These are phyloP conservation scores for Funneliformis caledonium DNA, from an alignment of 371 early-diverging fungal species.

Conservation along the genomic window DNA sequence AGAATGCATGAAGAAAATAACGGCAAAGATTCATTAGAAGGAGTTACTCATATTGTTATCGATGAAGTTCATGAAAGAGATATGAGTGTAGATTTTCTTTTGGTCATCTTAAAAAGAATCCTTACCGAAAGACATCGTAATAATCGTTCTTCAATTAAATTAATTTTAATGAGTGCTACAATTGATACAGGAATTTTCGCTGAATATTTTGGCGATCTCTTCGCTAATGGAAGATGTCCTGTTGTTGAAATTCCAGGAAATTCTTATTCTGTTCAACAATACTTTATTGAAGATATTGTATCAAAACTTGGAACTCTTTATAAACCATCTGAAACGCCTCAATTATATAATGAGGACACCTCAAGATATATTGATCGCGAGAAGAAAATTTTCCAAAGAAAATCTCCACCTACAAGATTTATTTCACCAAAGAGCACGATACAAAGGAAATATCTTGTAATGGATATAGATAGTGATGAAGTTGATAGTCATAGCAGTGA, in stretches of 20 bases:
- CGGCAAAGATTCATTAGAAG: conserved; percentile 50
- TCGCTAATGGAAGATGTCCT: conserved; percentile 51
- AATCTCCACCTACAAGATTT: conserved; percentile 42
- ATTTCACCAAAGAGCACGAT: neutral
- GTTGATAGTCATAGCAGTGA: conserved; percentile 46
- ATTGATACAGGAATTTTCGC: conserved; percentile 61
- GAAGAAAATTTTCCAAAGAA: conserved; percentile 41
- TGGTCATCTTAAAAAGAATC: conserved; percentile 56
- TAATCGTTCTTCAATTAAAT: conserved; percentile 46
- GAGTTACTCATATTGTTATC: conserved; percentile 62
- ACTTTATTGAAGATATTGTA: conserved; percentile 68
- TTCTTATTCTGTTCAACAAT: conserved; percentile 66
- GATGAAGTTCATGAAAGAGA: conserved; percentile 77
- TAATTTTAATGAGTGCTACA: conserved; percentile 80
- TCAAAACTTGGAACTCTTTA: conserved; percentile 44
- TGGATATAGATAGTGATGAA: conserved; percentile 36
- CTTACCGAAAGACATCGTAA: conserved; percentile 49
- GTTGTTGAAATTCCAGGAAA: conserved; percentile 70
- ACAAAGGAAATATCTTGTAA: conserved; percentile 11
- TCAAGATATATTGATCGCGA: conserved; percentile 50
- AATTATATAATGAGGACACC: conserved; percentile 46
- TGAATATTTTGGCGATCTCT: conserved; percentile 60
- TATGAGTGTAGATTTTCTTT: conserved; percentile 69
- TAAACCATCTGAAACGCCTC: conserved; percentile 37
- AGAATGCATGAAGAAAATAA: conserved; percentile 57